These are phyloP conservation scores for Aegilops speltoides DNA, from an alignment of 176 grass and related monocot species.

Conservation along the genomic window DNA sequence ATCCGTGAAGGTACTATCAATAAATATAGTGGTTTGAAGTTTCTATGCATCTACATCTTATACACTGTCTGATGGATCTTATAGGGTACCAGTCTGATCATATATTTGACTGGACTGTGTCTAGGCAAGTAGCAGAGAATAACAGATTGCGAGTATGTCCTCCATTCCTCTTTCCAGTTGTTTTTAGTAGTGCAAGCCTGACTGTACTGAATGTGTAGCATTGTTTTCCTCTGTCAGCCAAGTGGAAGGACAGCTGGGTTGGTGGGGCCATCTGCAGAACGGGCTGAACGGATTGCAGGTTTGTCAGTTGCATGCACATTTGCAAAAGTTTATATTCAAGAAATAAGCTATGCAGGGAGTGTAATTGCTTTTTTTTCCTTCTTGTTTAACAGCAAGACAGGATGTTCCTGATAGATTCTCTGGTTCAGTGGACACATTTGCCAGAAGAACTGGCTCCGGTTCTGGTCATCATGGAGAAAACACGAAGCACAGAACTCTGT, in stretches of 20 bases:
- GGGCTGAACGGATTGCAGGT: conserved; percentile 72
- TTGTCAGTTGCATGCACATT: conserved; percentile 30
- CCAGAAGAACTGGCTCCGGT: conserved; percentile 58
- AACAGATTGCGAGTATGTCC: conserved; percentile 67
- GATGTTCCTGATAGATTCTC: conserved; percentile 69
- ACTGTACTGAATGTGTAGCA: conserved; percentile 27
- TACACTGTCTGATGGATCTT: conserved; percentile 30
- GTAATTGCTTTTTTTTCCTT: conserved; percentile 3
- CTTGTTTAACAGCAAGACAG: conserved; percentile 53
- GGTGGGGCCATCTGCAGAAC: conserved; percentile 62
- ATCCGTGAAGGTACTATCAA: conserved; percentile 70
- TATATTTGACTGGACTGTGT: conserved; percentile 81
- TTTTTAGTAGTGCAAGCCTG: conserved; percentile 21
- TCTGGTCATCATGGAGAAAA: conserved; percentile 61
- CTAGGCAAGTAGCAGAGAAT: conserved; percentile 54
- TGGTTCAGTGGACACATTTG: conserved; percentile 53
- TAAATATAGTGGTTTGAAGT: conserved; percentile 10
- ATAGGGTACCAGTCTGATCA: conserved; percentile 79
- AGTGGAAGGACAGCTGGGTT: conserved; percentile 50
- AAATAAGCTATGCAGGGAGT: conserved; percentile 23
- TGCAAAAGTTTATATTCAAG: conserved; percentile 17
- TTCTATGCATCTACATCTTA: conserved; percentile 16
- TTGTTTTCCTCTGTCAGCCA: conserved; percentile 31
- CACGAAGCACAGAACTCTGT: conserved; percentile 53
- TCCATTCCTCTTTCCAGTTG: conserved; percentile 18